Evolutionary conservation across 345 rosid genomes (phyloP).

Genomic region (Limnanthes douglasii): DNA sequence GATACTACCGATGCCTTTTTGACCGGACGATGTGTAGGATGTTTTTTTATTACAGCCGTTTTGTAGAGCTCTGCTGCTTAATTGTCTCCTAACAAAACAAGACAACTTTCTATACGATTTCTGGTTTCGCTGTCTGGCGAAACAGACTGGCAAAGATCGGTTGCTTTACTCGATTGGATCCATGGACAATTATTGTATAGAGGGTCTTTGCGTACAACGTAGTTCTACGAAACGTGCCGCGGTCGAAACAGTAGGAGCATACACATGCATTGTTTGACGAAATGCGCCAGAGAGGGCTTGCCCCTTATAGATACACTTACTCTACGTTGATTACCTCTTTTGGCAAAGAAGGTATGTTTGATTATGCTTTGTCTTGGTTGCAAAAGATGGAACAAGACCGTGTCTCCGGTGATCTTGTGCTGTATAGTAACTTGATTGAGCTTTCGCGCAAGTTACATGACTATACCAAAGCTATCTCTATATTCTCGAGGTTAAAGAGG

Average conservation of each 20-base stretch:
- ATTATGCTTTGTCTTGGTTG: conserved; percentile 68
- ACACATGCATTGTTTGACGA: conserved; percentile 96
- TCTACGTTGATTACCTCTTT: conserved; percentile 71
- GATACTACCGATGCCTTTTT: too few relatives aligned
- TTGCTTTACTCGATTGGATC: conserved; percentile 87
- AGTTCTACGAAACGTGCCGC: conserved; percentile 44
- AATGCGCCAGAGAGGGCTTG: conserved; percentile 71
- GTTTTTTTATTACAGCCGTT: too few relatives aligned
- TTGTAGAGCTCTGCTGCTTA: conserved; percentile 37
- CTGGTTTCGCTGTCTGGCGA: conserved; percentile 81
- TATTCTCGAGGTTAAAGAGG: conserved; percentile 60
- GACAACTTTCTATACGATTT: conserved; percentile 79
- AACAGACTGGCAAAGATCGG: conserved; percentile 56
- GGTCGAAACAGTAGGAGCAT: conserved; percentile 56
- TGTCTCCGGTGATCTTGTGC: conserved; percentile 78
- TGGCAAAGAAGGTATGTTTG: conserved; percentile 87
- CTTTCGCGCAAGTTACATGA: conserved; percentile 61
- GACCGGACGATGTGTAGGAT: too few relatives aligned
- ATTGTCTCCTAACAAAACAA: conserved; percentile 49
- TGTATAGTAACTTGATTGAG: conserved; percentile 87
- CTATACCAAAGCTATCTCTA: conserved; percentile 74
- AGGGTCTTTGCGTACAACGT: conserved; percentile 77
- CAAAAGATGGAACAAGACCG: conserved; percentile 87
- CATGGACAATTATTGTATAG: conserved; percentile 57
- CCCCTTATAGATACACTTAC: conserved; percentile 78